A percentile compares a stretch with the other conserved stretches of the same genome.
Evolutionary conservation across 441 rosid genomes (phyloP).

Genomic region (Isatis lusitanica): DNA sequence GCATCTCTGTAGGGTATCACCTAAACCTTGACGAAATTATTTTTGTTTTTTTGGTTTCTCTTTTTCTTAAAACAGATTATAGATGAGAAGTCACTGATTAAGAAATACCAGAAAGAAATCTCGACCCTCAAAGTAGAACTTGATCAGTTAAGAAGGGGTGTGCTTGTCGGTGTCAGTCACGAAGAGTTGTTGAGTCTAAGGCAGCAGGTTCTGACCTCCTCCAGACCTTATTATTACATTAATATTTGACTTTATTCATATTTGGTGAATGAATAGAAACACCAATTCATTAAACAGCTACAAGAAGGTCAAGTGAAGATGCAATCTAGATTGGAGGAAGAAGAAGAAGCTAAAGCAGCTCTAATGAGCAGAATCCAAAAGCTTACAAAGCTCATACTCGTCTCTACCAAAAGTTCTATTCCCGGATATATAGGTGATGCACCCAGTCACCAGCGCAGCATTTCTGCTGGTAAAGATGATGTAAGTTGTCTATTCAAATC

Average conservation of each 20-base stretch:
- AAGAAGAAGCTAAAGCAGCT: constrained; percentile 99
- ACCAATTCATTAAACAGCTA: constrained; percentile 48
- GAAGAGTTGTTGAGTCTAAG: constrained; percentile 89
- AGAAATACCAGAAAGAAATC: constrained; percentile 97
- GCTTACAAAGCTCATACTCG: constrained; percentile 97
- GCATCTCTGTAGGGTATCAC: neutral
- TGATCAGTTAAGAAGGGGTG: constrained; percentile 82
- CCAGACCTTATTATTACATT: neutral
- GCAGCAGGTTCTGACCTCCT: constrained; percentile 68
- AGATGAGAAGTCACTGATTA: constrained; percentile 96
- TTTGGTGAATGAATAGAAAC: constrained; percentile 11
- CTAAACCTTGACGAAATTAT: neutral
- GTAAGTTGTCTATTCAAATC: constrained; percentile 47
- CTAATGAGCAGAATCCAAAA: constrained; percentile 98
- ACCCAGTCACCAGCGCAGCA: constrained; percentile 68
- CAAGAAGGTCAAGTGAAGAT: constrained; percentile 99
- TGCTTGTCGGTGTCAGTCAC: constrained; percentile 83
- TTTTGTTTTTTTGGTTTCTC: neutral
- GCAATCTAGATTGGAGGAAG: constrained; percentile 99
- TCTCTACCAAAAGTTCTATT: constrained; percentile 85
- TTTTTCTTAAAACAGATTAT: constrained; percentile 63
- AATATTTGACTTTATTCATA: neutral
- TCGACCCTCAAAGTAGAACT: constrained; percentile 87
- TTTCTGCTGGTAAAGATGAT: constrained; percentile 68
- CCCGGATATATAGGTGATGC: constrained; percentile 69